These are phyloP conservation scores for Urostyla sp. DNA, from an alignment of 73 alveolate species.

Conservation along the genomic window DNA sequence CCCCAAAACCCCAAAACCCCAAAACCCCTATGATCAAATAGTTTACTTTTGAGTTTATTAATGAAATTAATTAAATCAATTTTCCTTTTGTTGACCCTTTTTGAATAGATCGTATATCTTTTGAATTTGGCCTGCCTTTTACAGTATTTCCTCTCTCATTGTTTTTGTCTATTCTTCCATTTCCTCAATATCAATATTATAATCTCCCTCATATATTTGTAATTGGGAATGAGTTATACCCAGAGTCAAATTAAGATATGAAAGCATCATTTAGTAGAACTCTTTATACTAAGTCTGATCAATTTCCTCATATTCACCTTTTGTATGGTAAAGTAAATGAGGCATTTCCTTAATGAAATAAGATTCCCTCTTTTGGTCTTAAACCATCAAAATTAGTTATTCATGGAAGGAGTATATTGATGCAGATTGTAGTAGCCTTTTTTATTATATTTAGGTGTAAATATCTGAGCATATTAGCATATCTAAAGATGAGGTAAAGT, in stretches of 20 bases:
- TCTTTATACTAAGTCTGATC: constrained; percentile 1
- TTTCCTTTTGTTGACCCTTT: too few species aligned
- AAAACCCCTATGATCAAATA: too few species aligned
- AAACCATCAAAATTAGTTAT: neutral
- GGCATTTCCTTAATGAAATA: constrained; percentile 4
- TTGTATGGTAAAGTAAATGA: neutral
- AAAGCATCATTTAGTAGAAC: constrained; percentile 5
- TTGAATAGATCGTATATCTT: constrained; percentile 13
- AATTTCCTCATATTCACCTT: neutral
- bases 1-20: too few species aligned
- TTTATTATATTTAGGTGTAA: neutral
- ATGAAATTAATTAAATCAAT: too few species aligned
- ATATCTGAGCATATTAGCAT: constrained; percentile 30
- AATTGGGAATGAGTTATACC: neutral
- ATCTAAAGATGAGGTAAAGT: constrained; percentile 38
- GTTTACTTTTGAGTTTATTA: too few species aligned
- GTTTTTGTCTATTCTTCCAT: constrained; percentile 7
- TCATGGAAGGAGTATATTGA: neutral
- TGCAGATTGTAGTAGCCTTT: neutral
- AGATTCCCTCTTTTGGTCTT: neutral
- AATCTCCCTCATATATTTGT: constrained; percentile 27
- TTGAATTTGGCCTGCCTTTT: neutral
- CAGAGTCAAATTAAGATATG: neutral
- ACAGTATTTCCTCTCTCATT: constrained; percentile 24
- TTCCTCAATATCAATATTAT: constrained; percentile 17